Percentiles rank a stretch among this genome's conserved stretches.
Evolutionary conservation across 2,329 filamentous ascomycete genomes (phyloP).

Genomic region (Cercospora canescens): DNA sequence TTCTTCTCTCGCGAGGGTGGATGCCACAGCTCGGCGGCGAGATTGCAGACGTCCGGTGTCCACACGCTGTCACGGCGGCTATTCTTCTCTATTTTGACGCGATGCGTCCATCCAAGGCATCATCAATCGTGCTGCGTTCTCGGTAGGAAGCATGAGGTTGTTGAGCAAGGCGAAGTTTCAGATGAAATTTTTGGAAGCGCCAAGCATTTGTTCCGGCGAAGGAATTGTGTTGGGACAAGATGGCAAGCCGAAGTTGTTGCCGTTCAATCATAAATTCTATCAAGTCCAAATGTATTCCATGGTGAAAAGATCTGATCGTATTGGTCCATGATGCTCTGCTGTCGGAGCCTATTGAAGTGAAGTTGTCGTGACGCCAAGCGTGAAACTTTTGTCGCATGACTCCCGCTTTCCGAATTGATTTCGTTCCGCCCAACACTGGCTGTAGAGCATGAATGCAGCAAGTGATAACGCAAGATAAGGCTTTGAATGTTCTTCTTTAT

Average conservation of each 20-base stretch:
- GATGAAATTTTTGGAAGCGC: background rate
- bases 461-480: too few species aligned
- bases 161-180: background rate
- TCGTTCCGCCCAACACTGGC: too few species aligned
- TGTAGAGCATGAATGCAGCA: too few species aligned
- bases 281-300: background rate
- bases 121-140: background rate
- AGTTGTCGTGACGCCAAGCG: background rate
- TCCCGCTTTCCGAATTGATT: background rate
- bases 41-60: too few species aligned
- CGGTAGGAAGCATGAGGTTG: background rate
- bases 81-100: background rate
- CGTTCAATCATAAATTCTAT: background rate
- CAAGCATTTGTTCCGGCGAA: background rate
- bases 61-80: too few species aligned
- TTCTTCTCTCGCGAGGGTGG: too few species aligned
- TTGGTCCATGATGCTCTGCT: background rate
- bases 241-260: background rate
- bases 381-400: background rate
- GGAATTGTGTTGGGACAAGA: too few species aligned
- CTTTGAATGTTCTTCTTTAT: too few species aligned
- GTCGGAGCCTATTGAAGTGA: background rate
- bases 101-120: background rate
- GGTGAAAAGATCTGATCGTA: background rate
- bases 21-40: too few species aligned